phyloP scores from a whole-genome alignment of 2,329 filamentous ascomycete genomes.

The Apiospora hydei region DNA sequence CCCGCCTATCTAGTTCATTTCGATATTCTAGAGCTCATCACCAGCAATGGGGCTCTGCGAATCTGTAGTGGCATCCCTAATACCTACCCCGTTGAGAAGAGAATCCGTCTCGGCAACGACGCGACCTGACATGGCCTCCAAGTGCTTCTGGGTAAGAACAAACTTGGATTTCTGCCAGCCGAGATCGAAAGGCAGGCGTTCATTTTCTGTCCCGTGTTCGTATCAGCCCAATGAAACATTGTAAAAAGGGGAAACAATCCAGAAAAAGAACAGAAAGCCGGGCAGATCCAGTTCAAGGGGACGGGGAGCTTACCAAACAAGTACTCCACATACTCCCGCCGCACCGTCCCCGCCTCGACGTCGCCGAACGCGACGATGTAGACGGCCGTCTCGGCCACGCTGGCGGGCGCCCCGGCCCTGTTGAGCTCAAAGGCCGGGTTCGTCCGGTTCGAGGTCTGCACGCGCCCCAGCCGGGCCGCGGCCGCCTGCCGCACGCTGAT shows the following conservation, averaged over 20 bases:
- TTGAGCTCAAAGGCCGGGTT: slow-evolving; percentile 59
- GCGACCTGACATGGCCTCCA: background rate
- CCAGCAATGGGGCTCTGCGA: background rate
- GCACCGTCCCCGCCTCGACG: slow-evolving; percentile 46
- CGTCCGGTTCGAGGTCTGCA: slow-evolving; percentile 50
- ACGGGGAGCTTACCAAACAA: slow-evolving; percentile 49
- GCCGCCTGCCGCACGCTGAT: slow-evolving; percentile 52
- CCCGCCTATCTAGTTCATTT: background rate
- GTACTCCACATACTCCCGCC: slow-evolving; percentile 48
- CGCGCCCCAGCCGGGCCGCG: slow-evolving; percentile 53
- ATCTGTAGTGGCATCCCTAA: background rate
- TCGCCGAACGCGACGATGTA: slow-evolving; percentile 57
- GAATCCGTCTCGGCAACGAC: background rate
- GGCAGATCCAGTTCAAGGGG: too few relatives aligned
- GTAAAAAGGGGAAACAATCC: background rate
- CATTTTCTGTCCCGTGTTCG: slow-evolving; percentile 44
- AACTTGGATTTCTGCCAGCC: slow-evolving; percentile 45
- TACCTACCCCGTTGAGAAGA: background rate
- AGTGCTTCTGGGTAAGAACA: slow-evolving; percentile 26
- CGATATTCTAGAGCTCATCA: background rate
- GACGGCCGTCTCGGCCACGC: slow-evolving; percentile 55
- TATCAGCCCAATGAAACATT: background rate
- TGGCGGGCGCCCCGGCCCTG: slow-evolving; percentile 49
- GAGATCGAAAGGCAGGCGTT: slow-evolving; percentile 48
- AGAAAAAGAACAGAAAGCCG: too few relatives aligned